Evolutionary conservation across 768 basidiomycete genomes (phyloP), one percentile per base, ranked within the genome.

Genomic region (Trametes elegans): DNA sequence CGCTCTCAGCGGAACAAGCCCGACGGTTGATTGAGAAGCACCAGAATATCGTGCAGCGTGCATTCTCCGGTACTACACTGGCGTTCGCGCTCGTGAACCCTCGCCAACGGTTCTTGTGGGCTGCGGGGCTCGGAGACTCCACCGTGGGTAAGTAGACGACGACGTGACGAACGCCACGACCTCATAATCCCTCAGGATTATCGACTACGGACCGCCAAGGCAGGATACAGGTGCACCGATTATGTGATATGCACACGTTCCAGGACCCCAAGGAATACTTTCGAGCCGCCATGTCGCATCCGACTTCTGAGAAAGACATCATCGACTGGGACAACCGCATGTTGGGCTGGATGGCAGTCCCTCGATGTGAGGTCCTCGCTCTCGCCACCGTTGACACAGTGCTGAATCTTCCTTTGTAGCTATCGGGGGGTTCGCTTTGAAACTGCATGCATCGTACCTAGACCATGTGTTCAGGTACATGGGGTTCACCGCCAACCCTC

Each of bases 361-460:
- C 47, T 26, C 54, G 54, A 11, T 29, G 54, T 56, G 29, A 4
- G 47, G 26, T 11, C 14, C 7, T 27, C 10, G 21, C 16, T 14
- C 13, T 29, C 27, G 8, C 10, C 2, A 7, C 5, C n/a, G n/a
- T n/a, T n/a, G n/a, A n/a, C n/a, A n/a, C n/a, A n/a, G n/a, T n/a
- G 0, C 14, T 5, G 3, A 21, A 19, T 5, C 54, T 36, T 11
- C 9, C n/a, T 14, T 3, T 1, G 13, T 35, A 56, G 54, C 47
- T 6, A 56, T 56, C 7, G 54, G 47, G 7, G 41, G 49, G 24
- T 56, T 56, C 21, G n/a, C 41, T 6, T 13, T 49, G 23, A 56
- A 44, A 16, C 18, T 56, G 11, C 40, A 18, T 8, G n/a, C 29
- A 5, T 21, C 54, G 16, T 56, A 49, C 41, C 40, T 44, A 4